Percentiles rank a stretch among this genome's conserved stretches.
These are phyloP conservation scores for Mangifera indica DNA, from an alignment of 345 rosid genomes.

Conservation along the genomic window DNA sequence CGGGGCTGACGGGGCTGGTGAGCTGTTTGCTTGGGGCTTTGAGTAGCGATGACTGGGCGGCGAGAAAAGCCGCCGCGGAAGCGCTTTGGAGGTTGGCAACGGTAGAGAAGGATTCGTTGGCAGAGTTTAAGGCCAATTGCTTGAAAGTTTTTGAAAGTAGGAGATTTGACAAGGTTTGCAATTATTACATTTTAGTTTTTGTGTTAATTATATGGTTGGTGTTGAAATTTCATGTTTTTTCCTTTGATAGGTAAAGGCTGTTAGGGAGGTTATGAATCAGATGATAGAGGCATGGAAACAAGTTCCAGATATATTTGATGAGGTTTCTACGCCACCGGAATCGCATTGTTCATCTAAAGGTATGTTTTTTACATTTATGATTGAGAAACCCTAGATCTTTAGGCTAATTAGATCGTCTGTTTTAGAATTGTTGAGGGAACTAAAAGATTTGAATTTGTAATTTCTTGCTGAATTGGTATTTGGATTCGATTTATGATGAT, in stretches of 20 bases:
- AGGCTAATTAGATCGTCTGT: background rate
- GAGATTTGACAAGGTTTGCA: conserved; percentile 74
- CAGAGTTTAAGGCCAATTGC: conserved; percentile 64
- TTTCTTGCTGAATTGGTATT: background rate
- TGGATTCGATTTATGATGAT: background rate
- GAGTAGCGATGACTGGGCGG: conserved; percentile 79
- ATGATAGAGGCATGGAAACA: conserved; percentile 92
- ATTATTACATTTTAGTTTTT: background rate
- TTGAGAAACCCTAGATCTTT: background rate
- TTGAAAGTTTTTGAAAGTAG: conserved; percentile 69
- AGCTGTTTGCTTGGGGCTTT: conserved; percentile 62
- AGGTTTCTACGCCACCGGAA: conserved; percentile 62
- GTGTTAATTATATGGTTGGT: conserved; percentile 12
- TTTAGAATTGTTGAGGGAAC: background rate
- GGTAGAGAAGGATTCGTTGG: conserved; percentile 63
- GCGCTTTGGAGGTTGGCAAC: conserved; percentile 69
- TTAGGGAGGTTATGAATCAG: conserved; percentile 85
- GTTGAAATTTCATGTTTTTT: background rate
- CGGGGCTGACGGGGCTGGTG: conserved; percentile 46
- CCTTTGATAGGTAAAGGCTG: conserved; percentile 70
- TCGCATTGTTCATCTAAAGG: conserved; percentile 74
- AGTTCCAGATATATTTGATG: conserved; percentile 83
- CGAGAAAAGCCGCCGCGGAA: conserved; percentile 88
- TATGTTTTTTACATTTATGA: conserved; percentile 17
- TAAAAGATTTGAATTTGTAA: conserved; percentile 9